These are phyloP conservation scores for Annulohypoxylon truncatum DNA, from an alignment of 2,329 filamentous ascomycete genomes.

Conservation along the genomic window DNA sequence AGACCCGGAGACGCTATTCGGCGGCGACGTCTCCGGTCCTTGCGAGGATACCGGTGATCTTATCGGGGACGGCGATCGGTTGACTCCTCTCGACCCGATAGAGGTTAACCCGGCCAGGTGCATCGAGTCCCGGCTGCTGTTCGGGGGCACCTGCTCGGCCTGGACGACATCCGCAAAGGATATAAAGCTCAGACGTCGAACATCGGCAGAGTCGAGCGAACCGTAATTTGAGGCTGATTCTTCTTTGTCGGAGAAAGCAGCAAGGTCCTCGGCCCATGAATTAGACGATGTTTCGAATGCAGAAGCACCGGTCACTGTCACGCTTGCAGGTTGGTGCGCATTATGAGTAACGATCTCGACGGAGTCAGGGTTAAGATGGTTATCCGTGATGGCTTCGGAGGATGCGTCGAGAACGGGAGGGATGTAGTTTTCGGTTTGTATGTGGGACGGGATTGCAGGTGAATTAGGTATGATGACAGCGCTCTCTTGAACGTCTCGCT, in stretches of 20 bases:
- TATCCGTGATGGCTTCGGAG: constrained; percentile 90
- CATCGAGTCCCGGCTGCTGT: constrained; percentile 74
- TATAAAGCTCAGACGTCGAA: constrained; percentile 90
- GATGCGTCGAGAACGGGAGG: constrained; percentile 91
- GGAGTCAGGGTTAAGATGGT: constrained; percentile 83
- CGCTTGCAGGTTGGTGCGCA: constrained; percentile 81
- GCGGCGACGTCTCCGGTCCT: constrained; percentile 74
- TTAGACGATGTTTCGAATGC: constrained; percentile 57
- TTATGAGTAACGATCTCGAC: constrained; percentile 94
- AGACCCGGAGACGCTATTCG: constrained; percentile 79
- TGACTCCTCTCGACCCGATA: constrained; percentile 61
- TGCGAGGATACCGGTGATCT: constrained; percentile 82
- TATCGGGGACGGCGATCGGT: constrained; percentile 83
- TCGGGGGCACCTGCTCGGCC: constrained; percentile 75
- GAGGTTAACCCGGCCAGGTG: constrained; percentile 76
- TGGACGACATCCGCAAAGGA: constrained; percentile 97
- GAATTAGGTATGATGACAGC: constrained; percentile 76
- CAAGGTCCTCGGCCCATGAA: constrained; percentile 69
- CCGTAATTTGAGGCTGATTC: constrained; percentile 81
- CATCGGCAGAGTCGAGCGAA: constrained; percentile 79
- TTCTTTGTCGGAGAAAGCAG: constrained; percentile 64
- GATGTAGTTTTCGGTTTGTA: constrained; percentile 94
- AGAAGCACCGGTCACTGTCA: constrained; percentile 68
- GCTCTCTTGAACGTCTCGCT: constrained; percentile 89
- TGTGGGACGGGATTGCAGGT: constrained; percentile 90